Evolutionary conservation across 768 basidiomycete genomes (phyloP).

Genomic region (Xerocomellus chrysenteron): DNA sequence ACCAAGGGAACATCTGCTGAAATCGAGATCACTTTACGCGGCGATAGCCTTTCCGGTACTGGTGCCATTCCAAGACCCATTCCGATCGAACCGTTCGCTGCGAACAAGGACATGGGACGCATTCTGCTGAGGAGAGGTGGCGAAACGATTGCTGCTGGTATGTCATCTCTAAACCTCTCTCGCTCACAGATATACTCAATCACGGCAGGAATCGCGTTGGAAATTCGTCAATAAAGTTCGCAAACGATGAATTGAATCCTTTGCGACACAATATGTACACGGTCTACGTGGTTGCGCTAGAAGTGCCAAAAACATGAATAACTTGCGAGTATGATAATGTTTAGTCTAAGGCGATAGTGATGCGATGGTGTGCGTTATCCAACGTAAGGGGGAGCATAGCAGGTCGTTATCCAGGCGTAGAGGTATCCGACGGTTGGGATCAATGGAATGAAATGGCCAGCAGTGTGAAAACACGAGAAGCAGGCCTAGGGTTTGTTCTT

Average conservation of each 20-base stretch:
- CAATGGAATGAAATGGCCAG: neutral
- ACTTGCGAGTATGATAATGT: constrained; percentile 18
- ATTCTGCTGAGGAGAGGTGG: constrained; percentile 84
- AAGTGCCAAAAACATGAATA: constrained; percentile 8
- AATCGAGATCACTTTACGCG: constrained; percentile 76
- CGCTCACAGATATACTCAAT: neutral
- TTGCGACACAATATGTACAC: constrained; percentile 14
- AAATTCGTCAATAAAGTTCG: constrained; percentile 33
- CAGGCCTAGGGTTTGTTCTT: constrained; percentile 22
- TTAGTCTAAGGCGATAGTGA: constrained; percentile 16
- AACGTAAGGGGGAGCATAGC: constrained; percentile 17
- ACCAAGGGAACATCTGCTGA: constrained; percentile 84
- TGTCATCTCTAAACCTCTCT: constrained; percentile 6
- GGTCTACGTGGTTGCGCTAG: constrained; percentile 12
- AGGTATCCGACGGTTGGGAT: constrained; percentile 3
- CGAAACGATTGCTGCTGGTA: constrained; percentile 93
- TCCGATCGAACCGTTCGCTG: constrained; percentile 81
- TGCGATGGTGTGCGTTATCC: constrained; percentile 7
- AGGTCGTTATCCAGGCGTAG: constrained; percentile 10
- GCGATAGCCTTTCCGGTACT: constrained; percentile 49
- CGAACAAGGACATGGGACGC: constrained; percentile 96
- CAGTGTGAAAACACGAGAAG: neutral
- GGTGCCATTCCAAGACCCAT: constrained; percentile 53
- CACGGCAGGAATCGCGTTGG: constrained; percentile 44
- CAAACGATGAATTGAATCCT: constrained; percentile 1